Percentiles rank a stretch among this genome's conserved stretches.
phyloP scores from a whole-genome alignment of 106 monocot genomes.

The Platanthera guangdongensis region DNA sequence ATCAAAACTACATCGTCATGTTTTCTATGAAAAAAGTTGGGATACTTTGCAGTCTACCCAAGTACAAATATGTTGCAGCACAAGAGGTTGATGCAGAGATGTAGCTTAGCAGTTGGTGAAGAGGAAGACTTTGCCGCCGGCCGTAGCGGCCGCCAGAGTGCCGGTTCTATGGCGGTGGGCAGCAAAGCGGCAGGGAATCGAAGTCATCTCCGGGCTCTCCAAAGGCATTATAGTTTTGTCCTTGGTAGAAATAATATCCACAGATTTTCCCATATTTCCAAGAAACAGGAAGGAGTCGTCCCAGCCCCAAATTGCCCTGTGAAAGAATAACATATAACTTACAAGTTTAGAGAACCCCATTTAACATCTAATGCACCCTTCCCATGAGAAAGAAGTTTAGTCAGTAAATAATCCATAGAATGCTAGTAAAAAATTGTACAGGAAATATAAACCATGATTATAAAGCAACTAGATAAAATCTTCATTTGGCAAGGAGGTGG shows the following conservation, averaged over 20 bases:
- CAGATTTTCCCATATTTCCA: conserved; percentile 57
- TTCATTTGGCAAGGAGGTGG: no score
- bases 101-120: conserved; percentile 32
- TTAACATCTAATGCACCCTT: no score
- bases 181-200: conserved; percentile 62
- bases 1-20: no score
- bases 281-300: conserved; percentile 61
- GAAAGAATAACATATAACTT: not conserved
- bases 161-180: conserved; percentile 47
- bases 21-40: no score
- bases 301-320: conserved; percentile 96
- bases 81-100: not conserved
- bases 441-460: no score
- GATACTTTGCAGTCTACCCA: no score
- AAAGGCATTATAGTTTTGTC: conserved; percentile 22
- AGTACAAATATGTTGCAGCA: not conserved
- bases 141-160: conserved; percentile 47
- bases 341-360: no score
- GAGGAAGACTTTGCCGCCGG: conserved; percentile 65
- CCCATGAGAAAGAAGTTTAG: no score
- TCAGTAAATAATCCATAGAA: no score
- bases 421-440: no score
- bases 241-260: conserved; percentile 54
- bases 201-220: conserved; percentile 52
- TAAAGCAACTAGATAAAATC: no score